Evolutionary conservation across 768 basidiomycete species (phyloP).

Genomic region (Boletellus sp.): DNA sequence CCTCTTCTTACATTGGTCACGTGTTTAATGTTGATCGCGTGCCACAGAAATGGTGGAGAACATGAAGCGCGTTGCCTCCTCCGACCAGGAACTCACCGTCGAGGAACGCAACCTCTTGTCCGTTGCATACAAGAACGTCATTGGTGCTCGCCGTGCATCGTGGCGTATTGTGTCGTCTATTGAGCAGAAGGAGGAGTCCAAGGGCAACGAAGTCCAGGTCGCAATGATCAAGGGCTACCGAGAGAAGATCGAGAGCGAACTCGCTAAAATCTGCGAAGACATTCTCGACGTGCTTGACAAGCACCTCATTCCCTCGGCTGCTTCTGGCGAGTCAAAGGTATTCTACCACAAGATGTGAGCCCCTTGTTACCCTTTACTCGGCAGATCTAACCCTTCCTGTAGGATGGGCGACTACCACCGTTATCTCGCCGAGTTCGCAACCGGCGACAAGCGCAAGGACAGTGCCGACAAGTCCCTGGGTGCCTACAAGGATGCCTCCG

Average conservation of each 20-base stretch:
- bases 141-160: slow-evolving; percentile 95
- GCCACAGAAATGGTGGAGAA: slow-evolving; percentile 92
- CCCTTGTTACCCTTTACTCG: background rate
- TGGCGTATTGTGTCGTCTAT: slow-evolving; percentile 99
- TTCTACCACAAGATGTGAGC: slow-evolving; percentile 99
- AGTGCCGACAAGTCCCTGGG: slow-evolving; percentile 96
- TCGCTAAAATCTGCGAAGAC: slow-evolving; percentile 98
- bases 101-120: slow-evolving; percentile 98
- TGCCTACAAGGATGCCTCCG: slow-evolving; percentile 96
- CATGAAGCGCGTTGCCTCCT: slow-evolving; percentile 98
- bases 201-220: slow-evolving; percentile 95
- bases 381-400: slow-evolving; percentile 12
- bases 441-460: slow-evolving; percentile 95
- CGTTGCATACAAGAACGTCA: slow-evolving; percentile 99
- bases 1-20: slow-evolving; percentile 1
- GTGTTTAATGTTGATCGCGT: slow-evolving; percentile 13
- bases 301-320: slow-evolving; percentile 96
- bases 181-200: slow-evolving; percentile 98
- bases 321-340: slow-evolving; percentile 95
- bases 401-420: slow-evolving; percentile 99
- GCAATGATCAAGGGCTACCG: slow-evolving; percentile 97
- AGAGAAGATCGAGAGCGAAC: slow-evolving; percentile 95
- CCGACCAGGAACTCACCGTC: slow-evolving; percentile 96
- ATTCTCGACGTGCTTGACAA: slow-evolving; percentile 97
- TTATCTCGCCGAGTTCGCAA: slow-evolving; percentile 97